A percentile compares a stretch with the other conserved stretches of the same genome.
phyloP scores from a whole-genome alignment of 2,329 filamentous ascomycete species.

The Monilinia aucupariae region DNA sequence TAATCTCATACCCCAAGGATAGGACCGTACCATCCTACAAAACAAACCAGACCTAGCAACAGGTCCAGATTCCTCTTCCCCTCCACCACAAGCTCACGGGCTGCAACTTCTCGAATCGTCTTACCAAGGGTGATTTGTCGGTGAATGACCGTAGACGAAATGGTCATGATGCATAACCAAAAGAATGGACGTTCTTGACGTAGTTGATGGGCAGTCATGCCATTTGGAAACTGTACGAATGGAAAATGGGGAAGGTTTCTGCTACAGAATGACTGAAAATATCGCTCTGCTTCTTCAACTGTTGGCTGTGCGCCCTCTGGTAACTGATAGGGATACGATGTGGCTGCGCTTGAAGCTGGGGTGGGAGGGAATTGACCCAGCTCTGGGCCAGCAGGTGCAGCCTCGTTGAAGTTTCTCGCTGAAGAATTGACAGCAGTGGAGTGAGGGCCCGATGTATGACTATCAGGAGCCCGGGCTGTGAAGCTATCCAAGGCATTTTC shows the following conservation, averaged over 20 bases:
- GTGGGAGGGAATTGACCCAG: neutral
- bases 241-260: conserved; percentile 43
- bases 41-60: conserved; percentile 1
- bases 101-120: conserved; percentile 41
- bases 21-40: conserved; percentile 6
- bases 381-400: neutral
- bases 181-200: conserved; percentile 43
- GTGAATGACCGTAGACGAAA: conserved; percentile 41
- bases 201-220: conserved; percentile 39
- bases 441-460: neutral
- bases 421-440: neutral
- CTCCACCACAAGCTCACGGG: conserved; percentile 43
- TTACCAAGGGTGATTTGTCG: conserved; percentile 40
- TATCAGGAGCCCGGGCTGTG: neutral
- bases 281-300: conserved; percentile 39
- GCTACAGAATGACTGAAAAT: conserved; percentile 40
- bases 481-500: conserved; percentile 8
- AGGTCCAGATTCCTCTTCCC: conserved; percentile 41
- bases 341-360: neutral
- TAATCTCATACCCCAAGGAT: neutral
- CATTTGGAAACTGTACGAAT: conserved; percentile 40
- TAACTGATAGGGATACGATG: conserved; percentile 1
- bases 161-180: conserved; percentile 46
- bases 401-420: neutral
- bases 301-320: conserved; percentile 13